These are phyloP conservation scores for Neurospora sp. DNA, from an alignment of 2,329 filamentous ascomycete species.

Conservation along the genomic window DNA sequence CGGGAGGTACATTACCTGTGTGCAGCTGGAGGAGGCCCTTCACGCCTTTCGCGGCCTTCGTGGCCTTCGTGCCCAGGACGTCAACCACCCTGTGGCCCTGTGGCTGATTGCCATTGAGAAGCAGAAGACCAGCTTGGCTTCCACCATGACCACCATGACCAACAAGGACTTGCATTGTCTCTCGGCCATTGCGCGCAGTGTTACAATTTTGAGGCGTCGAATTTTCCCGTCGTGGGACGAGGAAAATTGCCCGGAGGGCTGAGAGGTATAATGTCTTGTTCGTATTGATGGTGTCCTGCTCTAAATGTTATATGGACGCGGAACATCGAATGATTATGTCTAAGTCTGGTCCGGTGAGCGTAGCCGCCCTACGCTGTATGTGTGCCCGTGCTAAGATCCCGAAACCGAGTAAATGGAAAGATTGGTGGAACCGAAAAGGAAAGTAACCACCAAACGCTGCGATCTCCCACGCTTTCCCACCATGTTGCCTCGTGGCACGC, in stretches of 20 bases:
- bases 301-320: background rate
- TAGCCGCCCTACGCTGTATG: background rate
- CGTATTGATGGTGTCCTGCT: background rate
- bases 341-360: background rate
- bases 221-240: background rate
- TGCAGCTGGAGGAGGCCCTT: background rate
- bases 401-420: background rate
- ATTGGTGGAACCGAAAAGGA: background rate
- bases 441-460: background rate
- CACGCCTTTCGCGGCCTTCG: background rate
- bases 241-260: background rate
- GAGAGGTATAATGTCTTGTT: background rate
- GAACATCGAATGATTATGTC: background rate
- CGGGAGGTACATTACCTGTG: background rate
- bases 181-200: background rate
- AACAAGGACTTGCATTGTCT: background rate
- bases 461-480: background rate
- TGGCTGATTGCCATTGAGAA: background rate
- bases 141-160: background rate
- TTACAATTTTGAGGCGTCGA: background rate
- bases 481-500: background rate
- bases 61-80: background rate
- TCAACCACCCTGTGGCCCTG: background rate
- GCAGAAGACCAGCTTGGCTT: background rate
- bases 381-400: background rate